Conservation (phyloP, 2,329 filamentous ascomycete genomes). For the Penicillium sp. region DNA sequence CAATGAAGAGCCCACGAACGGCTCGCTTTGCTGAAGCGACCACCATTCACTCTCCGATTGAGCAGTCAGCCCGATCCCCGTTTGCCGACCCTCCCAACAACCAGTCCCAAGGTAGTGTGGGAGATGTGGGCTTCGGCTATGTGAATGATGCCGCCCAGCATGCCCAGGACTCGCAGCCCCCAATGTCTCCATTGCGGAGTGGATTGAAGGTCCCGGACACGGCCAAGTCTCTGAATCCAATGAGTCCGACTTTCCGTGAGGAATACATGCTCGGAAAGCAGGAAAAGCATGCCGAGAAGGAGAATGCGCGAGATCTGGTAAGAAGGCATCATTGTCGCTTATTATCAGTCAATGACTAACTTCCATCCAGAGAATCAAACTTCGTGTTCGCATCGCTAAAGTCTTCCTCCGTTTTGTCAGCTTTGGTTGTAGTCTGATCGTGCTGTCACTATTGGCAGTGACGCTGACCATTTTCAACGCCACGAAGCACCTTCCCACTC, state of each 20-base stretch:
- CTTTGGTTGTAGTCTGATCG: constrained; percentile 94
- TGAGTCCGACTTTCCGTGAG: constrained; percentile 88
- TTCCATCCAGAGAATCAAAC: constrained; percentile 72
- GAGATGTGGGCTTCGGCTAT: constrained; percentile 89
- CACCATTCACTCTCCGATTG: constrained; percentile 57
- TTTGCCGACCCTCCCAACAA: constrained; percentile 50
- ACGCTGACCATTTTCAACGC: constrained; percentile 89
- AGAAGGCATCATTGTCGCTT: constrained; percentile 34
- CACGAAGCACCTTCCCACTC: constrained; percentile 65
- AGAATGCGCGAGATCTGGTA: constrained; percentile 84
- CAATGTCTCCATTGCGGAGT: constrained; percentile 78
- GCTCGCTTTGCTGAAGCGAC: constrained; percentile 62
- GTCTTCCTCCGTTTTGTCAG: constrained; percentile 91
- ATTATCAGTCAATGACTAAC: constrained; percentile 26
- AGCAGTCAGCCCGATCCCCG: constrained; percentile 43
- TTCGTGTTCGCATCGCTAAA: constrained; percentile 85
- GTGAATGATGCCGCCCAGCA: constrained; percentile 53
- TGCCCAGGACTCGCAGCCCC: constrained; percentile 54
- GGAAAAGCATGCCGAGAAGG: constrained; percentile 73
- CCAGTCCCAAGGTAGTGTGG: constrained; percentile 50
- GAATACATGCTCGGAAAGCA: constrained; percentile 81
- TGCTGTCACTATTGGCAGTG: constrained; percentile 82
- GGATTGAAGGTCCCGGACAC: constrained; percentile 84
- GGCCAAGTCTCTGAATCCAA: constrained; percentile 66
- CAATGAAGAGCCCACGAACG: constrained; percentile 50